phyloP scores from a whole-genome alignment of 176 grass and related monocot species.

The Aegilops speltoides region DNA sequence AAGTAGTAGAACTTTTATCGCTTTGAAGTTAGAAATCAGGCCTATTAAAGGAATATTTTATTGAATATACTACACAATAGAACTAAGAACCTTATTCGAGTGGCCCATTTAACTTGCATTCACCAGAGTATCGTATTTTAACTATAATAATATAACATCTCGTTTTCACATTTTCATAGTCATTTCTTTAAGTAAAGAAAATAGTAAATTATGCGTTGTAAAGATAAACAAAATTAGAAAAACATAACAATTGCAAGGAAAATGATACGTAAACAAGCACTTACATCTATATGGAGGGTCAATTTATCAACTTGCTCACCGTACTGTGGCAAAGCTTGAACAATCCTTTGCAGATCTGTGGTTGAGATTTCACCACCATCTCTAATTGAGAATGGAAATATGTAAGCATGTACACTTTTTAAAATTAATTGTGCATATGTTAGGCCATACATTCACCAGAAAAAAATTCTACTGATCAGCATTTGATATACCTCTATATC shows the following conservation, averaged over 20 bases:
- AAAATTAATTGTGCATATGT: neutral
- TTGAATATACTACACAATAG: neutral
- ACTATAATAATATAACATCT: neutral
- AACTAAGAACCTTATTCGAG: neutral
- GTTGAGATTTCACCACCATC: constrained; percentile 95
- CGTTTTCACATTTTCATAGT: neutral
- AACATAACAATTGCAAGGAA: neutral
- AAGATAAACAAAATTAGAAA: neutral
- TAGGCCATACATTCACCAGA: constrained; percentile 7
- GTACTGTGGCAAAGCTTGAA: constrained; percentile 97
- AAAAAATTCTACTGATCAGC: neutral
- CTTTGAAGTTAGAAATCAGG: neutral
- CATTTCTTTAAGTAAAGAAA: neutral
- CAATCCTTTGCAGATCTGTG: constrained; percentile 86
- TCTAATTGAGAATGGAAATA: constrained; percentile 58
- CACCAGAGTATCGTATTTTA: neutral
- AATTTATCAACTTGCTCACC: constrained; percentile 89
- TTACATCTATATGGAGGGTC: constrained; percentile 91
- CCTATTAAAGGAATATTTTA: neutral
- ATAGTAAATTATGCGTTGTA: constrained; percentile 7
- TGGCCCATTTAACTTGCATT: neutral
- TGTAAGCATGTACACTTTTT: neutral
- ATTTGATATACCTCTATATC: constrained; percentile 10
- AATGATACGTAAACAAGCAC: constrained; percentile 25
- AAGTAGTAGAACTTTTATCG: neutral